Base-by-base conservation (phyloP, 441 rosid genomes). In the Rhodomyrtus psidioides region DNA sequence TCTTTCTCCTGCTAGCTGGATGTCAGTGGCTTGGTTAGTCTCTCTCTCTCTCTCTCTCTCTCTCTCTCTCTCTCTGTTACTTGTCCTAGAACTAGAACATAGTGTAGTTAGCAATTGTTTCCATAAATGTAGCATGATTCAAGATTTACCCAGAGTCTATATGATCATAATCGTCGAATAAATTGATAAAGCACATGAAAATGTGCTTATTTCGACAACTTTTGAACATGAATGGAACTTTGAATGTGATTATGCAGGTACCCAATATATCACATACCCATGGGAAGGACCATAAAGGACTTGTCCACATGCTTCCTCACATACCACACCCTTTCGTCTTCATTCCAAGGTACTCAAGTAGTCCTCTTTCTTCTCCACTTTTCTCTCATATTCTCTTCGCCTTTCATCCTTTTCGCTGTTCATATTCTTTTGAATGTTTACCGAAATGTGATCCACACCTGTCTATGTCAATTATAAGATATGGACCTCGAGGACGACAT, bases 1-100 rank as follows among this genome's bases (percentile, higher is more conserved):
- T 89, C 92, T 95, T 90, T 94, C 94, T 27, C 96, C 98, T 19
- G 97, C 97, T n/a, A 93, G 97, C 88, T 95, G 97, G 97, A 93
- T 95, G 94, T 92, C 97, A 34, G 91, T 95, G 88, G 94, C 98
- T 9, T 95, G 98, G 98, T 95, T 70, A 70, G 79, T 19, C 79
- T 10, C 62, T 58, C 28, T 26, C 62, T 57, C 62, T 26, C 28
- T 57, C 62, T 57, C 60, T 57, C 28, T 57, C 60, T 57, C 60
- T 56, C 75, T 62, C 44, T 59, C n/a, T n/a, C 65, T n/a, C 56
- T 53, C 21, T 53, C 55, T 55, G 7, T 8, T 27, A 30, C n/a
- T 24, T 55, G 79, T 85, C 39, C 23, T 23, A 46, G n/a, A 53
- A 70, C 23, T 23, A 46, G n/a, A 53, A 70, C 60, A 54, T 1